Percentiles rank a stretch among this genome's conserved stretches.
These are phyloP conservation scores for Strobilomyces dryophilus DNA, from an alignment of 768 basidiomycete genomes.

Conservation along the genomic window DNA sequence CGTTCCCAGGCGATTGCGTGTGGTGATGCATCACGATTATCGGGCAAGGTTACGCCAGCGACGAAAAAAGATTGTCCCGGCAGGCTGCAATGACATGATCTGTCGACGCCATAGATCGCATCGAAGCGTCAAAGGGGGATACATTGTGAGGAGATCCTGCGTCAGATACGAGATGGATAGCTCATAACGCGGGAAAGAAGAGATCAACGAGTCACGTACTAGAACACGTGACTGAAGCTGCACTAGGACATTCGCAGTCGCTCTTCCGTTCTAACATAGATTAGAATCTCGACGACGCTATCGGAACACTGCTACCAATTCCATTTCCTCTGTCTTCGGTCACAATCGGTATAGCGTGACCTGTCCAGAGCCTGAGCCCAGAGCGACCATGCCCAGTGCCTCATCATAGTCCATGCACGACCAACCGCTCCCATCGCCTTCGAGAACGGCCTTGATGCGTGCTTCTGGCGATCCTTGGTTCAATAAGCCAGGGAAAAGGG, in stretches of 20 bases:
- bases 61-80: neutral
- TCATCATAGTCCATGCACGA: conserved; percentile 62
- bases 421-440: conserved; percentile 38
- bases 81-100: conserved; percentile 3
- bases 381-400: conserved; percentile 45
- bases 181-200: neutral
- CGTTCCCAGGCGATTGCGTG: neutral
- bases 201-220: conserved; percentile 4
- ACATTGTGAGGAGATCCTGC: conserved; percentile 1
- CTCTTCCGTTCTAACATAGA: neutral
- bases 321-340: neutral
- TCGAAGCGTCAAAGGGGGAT: neutral
- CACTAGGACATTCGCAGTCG: neutral
- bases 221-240: neutral
- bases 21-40: neutral
- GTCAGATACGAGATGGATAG: conserved; percentile 5
- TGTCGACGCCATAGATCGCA: conserved; percentile 1
- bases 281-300: neutral
- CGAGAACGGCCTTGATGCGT: conserved; percentile 29
- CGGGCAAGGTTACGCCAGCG: neutral
- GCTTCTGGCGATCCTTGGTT: conserved; percentile 16
- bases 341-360: conserved; percentile 35
- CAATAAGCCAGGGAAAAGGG: conserved; percentile 45
- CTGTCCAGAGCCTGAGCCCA: conserved; percentile 48
- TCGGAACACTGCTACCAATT: neutral